These are phyloP conservation scores for Ustilago curta DNA, from an alignment of 1,284 basidiomycete genomes.

Conservation along the genomic window DNA sequence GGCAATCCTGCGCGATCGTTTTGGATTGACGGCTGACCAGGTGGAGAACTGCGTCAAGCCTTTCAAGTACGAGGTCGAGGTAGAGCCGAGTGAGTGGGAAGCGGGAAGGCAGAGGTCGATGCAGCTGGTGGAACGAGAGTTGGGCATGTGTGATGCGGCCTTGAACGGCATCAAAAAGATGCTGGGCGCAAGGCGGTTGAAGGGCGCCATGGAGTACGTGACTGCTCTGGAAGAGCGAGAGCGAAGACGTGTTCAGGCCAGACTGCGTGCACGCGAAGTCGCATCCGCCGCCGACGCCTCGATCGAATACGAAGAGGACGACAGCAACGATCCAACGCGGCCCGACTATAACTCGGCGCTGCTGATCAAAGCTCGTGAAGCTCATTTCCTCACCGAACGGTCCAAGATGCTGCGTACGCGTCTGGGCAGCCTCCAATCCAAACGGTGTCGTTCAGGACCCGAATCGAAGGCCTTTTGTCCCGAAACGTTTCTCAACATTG, in stretches of 20 bases:
- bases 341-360: constrained; percentile 81
- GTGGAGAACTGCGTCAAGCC: constrained; percentile 99
- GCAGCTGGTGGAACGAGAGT: constrained; percentile 84
- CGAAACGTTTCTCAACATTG: constrained; percentile 94
- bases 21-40: constrained; percentile 93
- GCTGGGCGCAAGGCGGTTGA: constrained; percentile 85
- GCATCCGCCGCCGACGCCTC: constrained; percentile 3
- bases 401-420: constrained; percentile 85
- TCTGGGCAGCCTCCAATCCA: constrained; percentile 83
- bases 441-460: constrained; percentile 86
- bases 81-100: constrained; percentile 90
- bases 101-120: constrained; percentile 80
- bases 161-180: constrained; percentile 84
- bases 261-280: constrained; percentile 54
- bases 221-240: constrained; percentile 84
- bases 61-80: constrained; percentile 90
- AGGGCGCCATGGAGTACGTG: constrained; percentile 83
- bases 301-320: constrained; percentile 36
- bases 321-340: constrained; percentile 71
- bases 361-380: constrained; percentile 80
- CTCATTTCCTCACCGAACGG: constrained; percentile 85
- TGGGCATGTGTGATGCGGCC: constrained; percentile 85
- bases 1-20: constrained; percentile 88
- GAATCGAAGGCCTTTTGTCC: constrained; percentile 90
- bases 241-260: constrained; percentile 74